A percentile compares a stretch with the other conserved stretches of the same genome.
Evolutionary conservation across 306 rosid species (phyloP).

Genomic region (Vigna unguiculata): DNA sequence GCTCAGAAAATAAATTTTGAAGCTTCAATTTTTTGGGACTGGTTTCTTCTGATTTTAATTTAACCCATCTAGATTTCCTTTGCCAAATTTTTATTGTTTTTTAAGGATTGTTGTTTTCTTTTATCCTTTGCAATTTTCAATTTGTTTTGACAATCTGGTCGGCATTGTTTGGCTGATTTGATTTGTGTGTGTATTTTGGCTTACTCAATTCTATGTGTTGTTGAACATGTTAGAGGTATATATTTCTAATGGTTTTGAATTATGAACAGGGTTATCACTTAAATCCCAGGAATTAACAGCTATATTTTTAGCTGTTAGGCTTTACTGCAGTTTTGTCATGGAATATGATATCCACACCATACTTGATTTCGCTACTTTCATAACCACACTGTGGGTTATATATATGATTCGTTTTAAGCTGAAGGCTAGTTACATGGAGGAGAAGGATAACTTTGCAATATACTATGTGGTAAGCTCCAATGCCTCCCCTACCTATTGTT

Average conservation of each 20-base stretch:
- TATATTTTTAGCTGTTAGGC: slow-evolving; percentile 90
- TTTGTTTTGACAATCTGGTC: not conserved
- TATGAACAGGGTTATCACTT: slow-evolving; percentile 81
- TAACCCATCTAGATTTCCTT: slow-evolving; percentile 15
- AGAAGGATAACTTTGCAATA: slow-evolving; percentile 92
- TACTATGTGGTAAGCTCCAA: slow-evolving; percentile 79
- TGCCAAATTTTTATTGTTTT: not conserved
- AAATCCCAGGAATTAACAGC: slow-evolving; percentile 97
- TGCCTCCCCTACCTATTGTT: not conserved
- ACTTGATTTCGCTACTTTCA: slow-evolving; percentile 86
- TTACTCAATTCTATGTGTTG: not conserved
- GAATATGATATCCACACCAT: slow-evolving; percentile 97
- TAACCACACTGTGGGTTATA: slow-evolving; percentile 90
- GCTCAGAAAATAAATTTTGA: not conserved
- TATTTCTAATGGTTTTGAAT: slow-evolving; percentile 33
- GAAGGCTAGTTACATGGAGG: slow-evolving; percentile 98
- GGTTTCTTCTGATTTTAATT: not conserved
- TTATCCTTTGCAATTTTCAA: not conserved
- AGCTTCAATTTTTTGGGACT: slow-evolving; percentile 20
- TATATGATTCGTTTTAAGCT: slow-evolving; percentile 95
- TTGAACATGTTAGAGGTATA: not conserved
- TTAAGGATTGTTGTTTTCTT: not conserved
- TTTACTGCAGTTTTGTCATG: slow-evolving; percentile 97
- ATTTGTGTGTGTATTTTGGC: slow-evolving; percentile 11
- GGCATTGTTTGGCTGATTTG: slow-evolving; percentile 37